Evolutionary conservation across 2,329 filamentous ascomycete genomes (phyloP), one percentile per base, ranked within the genome.

Genomic region (Penicillium sp.): DNA sequence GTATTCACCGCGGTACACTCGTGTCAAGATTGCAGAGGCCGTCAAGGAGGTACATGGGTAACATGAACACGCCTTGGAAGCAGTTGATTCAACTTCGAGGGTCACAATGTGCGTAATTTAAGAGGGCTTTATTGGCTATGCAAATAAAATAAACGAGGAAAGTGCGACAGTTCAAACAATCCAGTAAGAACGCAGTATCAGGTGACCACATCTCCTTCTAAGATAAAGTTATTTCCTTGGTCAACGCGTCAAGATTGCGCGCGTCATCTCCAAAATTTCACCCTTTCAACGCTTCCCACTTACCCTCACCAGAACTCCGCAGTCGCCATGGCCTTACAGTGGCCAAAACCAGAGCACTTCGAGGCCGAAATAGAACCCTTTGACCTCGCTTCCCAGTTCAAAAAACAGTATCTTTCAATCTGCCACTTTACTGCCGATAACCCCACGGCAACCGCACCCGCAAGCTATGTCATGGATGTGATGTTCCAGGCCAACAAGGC

Each of bases 401-500:
- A 54, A 44, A 18, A 43, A 9, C 43, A 54, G 23, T 54, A 46
- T 40, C 38, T 43, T 2, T 40, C 44, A 22, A 42, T 51, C 20
- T 51, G 41, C 18, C 40, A 37, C 3, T 46, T 48, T 38, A 45
- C 49, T n/a, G 24, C 42, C 22, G 37, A 41, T 14, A 18, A 46
- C 24, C 44, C 44, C 1, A 41, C 31, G 10, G 38, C 44, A 18
- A 27, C 38, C 11, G 44, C 44, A 8, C 31, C 44, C 11, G 44
- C 44, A 8, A 26, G 38, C 31, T 46, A 46, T 41, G 44, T 46
- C 6, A 46, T 41, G 38, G 31, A 36, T 14, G 6, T 37, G 11
- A 43, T 43, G 31, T 37, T 36, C 32, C 41, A 43, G 7, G 41
- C 41, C 3, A 37, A 43, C 14, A 43, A 43, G 14, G 16, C 29